Base-by-base conservation (phyloP, 768 basidiomycete genomes). In the Tulasnella sp. region DNA sequence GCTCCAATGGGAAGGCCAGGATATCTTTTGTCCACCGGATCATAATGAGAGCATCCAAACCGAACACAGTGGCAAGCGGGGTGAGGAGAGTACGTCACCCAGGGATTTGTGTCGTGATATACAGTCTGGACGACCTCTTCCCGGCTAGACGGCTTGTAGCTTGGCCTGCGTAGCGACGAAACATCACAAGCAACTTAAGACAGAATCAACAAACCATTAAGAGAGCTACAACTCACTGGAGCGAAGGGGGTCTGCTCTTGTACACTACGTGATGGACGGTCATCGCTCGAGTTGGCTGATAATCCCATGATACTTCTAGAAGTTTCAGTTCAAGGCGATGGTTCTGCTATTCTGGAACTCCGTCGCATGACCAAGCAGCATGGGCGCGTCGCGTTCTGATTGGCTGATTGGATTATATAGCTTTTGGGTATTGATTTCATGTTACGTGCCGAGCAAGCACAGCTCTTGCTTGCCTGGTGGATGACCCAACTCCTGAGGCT, bases 51-150 rank as follows among this genome's bases (percentile, higher is more conserved):
- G 34, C 34, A 15, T n/a, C n/a, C n/a, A n/a, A n/a, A n/a, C n/a
- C n/a, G n/a, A n/a, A n/a, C n/a, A n/a, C n/a, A n/a, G n/a, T n/a
- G n/a, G n/a, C n/a, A n/a, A n/a, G 34, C 34, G 34, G 46, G 7
- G 7, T n/a, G 19, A 21, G 46, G 7, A 29, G 46, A 21, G 19
- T 43, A 48, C 21, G 46, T 7, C 7, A 48, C n/a, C 21, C 27
- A 48, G 46, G 46, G 46, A n/a, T 48, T 48, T n/a, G 46, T 48
- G n/a, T 48, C 46, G 11, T 21, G n/a, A 29, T 48, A 48, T 48
- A n/a, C n/a, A n/a, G 27, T 29, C 5, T 5, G 21, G n/a, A 48
- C 46, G 46, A 48, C 7, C 7, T 7, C 7, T 29, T 48, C 46
- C n/a, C n/a, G 21, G 27, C 27, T 48, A 11, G 21, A 21, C 27